Conservation (phyloP, 108 stramenopile species). For the Seminavis robusta region DNA sequence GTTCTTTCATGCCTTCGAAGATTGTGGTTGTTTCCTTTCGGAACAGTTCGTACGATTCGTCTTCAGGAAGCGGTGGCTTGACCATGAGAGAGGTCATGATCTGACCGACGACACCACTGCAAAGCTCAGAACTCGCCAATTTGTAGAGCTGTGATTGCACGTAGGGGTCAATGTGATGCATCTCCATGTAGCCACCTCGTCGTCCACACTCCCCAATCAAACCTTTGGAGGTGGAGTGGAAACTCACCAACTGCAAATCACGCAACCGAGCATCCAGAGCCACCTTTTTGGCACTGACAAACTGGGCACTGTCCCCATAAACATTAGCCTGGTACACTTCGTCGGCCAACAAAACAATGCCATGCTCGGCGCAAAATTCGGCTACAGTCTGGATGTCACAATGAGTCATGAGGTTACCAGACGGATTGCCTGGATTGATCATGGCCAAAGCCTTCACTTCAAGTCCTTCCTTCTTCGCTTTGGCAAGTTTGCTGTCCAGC, state of each 20-base stretch:
- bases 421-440: conserved; percentile 98
- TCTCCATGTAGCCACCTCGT: conserved; percentile 94
- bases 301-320: conserved; percentile 61
- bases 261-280: conserved; percentile 45
- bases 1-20: conserved; percentile 62
- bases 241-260: conserved; percentile 88
- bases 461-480: conserved; percentile 57
- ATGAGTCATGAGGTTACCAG: conserved; percentile 82
- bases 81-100: conserved; percentile 93
- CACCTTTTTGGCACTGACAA: conserved; percentile 82
- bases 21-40: conserved; percentile 59
- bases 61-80: conserved; percentile 68
- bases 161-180: conserved; percentile 73
- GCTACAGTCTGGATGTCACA: conserved; percentile 80
- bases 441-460: conserved; percentile 83
- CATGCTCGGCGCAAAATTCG: conserved; percentile 76
- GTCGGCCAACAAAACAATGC: conserved; percentile 89
- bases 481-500: conserved; percentile 57
- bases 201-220: conserved; percentile 96
- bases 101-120: conserved; percentile 88
- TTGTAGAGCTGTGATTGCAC: conserved; percentile 92
- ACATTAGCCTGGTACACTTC: conserved; percentile 98
- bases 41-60: conserved; percentile 64
- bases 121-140: conserved; percentile 82
- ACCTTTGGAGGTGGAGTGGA: conserved; percentile 95